These are phyloP conservation scores for Phoenix dactylifera DNA, from an alignment of 176 grass and related monocot species.

Conservation along the genomic window DNA sequence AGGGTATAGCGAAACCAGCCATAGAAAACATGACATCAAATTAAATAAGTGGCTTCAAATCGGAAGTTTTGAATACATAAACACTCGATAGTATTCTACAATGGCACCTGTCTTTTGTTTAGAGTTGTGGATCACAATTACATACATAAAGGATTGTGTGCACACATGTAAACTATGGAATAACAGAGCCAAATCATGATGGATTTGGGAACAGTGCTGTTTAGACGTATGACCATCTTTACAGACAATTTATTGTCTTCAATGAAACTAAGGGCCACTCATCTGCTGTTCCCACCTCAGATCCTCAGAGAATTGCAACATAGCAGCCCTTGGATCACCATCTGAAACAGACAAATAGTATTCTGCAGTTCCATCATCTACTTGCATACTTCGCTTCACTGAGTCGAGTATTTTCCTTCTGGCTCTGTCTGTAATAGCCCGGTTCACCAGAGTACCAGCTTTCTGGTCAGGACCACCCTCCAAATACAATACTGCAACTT, in stretches of 20 bases:
- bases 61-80: no score
- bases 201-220: no score
- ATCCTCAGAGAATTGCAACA: constrained; percentile 75
- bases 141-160: no score
- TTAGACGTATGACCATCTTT: no score
- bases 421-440: constrained; percentile 14
- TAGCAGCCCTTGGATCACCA: constrained; percentile 83
- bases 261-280: constrained; percentile 5
- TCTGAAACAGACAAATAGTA: constrained; percentile 63
- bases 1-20: no score
- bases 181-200: no score
- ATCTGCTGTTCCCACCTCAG: constrained; percentile 73
- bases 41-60: no score
- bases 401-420: constrained; percentile 68
- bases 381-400: constrained; percentile 54
- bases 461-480: constrained; percentile 39
- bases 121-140: no score
- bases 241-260: neutral
- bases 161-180: no score
- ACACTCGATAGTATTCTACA: no score
- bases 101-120: no score
- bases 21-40: no score
- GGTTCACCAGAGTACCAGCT: constrained; percentile 7
- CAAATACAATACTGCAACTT: constrained; percentile 68
- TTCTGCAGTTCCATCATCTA: constrained; percentile 82